These are phyloP conservation scores for Curvularia lunata DNA, from an alignment of 2,329 filamentous ascomycete species.

Conservation along the genomic window DNA sequence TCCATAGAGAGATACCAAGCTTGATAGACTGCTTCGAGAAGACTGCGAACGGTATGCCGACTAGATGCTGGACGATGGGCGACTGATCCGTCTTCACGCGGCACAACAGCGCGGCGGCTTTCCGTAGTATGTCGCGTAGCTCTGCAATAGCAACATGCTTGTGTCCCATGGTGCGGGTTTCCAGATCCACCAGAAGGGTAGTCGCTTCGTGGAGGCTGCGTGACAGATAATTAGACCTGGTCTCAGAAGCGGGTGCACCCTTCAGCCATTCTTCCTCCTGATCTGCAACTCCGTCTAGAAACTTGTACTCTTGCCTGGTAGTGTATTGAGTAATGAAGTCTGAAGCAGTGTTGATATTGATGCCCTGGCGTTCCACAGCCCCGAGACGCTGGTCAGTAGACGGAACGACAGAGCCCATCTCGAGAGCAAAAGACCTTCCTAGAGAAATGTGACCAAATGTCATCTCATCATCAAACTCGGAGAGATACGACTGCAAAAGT, in stretches of 20 bases:
- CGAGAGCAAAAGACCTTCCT: slow-evolving; percentile 90
- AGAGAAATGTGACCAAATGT: slow-evolving; percentile 90
- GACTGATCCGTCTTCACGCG: slow-evolving; percentile 76
- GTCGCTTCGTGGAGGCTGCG: slow-evolving; percentile 60
- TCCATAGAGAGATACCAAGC: slow-evolving; percentile 92
- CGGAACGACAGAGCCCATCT: slow-evolving; percentile 88
- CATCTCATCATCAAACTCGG: slow-evolving; percentile 90
- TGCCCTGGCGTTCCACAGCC: slow-evolving; percentile 77
- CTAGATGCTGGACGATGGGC: slow-evolving; percentile 82
- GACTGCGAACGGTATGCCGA: slow-evolving; percentile 88
- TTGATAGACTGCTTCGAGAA: slow-evolving; percentile 97
- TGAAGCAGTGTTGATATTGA: slow-evolving; percentile 86
- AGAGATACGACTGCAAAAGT: slow-evolving; percentile 92
- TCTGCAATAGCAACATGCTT: slow-evolving; percentile 75
- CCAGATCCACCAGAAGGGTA: slow-evolving; percentile 72
- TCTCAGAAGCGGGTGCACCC: slow-evolving; percentile 49
- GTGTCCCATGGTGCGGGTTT: slow-evolving; percentile 71
- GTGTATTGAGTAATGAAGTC: slow-evolving; percentile 98
- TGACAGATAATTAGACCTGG: slow-evolving; percentile 32
- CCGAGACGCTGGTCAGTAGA: slow-evolving; percentile 81
- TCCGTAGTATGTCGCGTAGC: slow-evolving; percentile 79
- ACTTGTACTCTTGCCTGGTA: slow-evolving; percentile 92
- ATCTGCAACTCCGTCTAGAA: slow-evolving; percentile 76
- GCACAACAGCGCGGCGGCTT: slow-evolving; percentile 86
- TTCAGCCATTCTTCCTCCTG: slow-evolving; percentile 68